A percentile compares a stretch with the other conserved stretches of the same genome.
These are phyloP conservation scores for Euphorbia schlechtendalii DNA, from an alignment of 441 rosid genomes.

Conservation along the genomic window DNA sequence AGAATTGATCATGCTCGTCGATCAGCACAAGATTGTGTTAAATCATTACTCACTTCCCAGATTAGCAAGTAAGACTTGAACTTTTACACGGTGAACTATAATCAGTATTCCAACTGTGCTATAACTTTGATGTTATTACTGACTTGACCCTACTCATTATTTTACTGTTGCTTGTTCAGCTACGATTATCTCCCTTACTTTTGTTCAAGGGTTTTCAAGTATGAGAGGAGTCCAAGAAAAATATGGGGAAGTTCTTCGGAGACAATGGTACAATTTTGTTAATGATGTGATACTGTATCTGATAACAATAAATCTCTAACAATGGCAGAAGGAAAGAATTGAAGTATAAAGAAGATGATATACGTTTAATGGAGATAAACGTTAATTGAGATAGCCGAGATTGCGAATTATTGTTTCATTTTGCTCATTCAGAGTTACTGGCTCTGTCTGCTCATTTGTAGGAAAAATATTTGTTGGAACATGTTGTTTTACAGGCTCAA, in stretches of 20 bases:
- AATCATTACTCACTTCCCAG: constrained; percentile 60
- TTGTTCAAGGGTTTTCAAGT: constrained; percentile 85
- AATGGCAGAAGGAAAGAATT: too few relatives aligned
- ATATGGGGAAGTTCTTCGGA: constrained; percentile 90
- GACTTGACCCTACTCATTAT: constrained; percentile 14
- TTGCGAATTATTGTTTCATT: too few relatives aligned
- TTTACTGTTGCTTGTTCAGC: constrained; percentile 33
- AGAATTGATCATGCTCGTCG: constrained; percentile 87
- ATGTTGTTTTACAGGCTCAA: too few relatives aligned
- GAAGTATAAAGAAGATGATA: too few relatives aligned
- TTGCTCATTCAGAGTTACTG: too few relatives aligned
- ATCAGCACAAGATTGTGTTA: constrained; percentile 83
- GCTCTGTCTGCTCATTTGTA: too few relatives aligned
- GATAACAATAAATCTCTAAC: too few relatives aligned
- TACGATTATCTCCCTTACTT: constrained; percentile 90
- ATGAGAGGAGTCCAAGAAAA: constrained; percentile 86
- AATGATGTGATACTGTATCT: too few relatives aligned
- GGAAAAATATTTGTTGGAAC: too few relatives aligned
- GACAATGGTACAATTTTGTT: constrained; percentile 60
- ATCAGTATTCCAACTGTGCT: background rate
- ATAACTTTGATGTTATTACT: constrained; percentile 3
- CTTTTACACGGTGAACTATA: background rate
- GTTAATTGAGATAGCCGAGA: too few relatives aligned
- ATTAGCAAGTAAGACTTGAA: constrained; percentile 47
- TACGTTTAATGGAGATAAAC: too few relatives aligned